These are phyloP conservation scores for Neurospora sp. DNA, from an alignment of 495 filamentous ascomycete species.

Conservation along the genomic window DNA sequence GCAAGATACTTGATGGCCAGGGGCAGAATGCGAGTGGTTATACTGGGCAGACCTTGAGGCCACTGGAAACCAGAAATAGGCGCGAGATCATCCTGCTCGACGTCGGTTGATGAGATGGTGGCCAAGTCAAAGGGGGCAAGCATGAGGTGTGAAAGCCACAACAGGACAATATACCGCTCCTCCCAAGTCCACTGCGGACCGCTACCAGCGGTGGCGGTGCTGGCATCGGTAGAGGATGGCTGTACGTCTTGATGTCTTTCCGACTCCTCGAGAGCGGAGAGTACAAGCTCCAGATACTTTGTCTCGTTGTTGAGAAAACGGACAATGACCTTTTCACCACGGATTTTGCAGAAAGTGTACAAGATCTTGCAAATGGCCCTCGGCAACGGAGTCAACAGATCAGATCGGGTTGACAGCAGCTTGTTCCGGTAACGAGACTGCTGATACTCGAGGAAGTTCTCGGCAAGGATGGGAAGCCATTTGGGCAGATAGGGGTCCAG, in stretches of 20 bases:
- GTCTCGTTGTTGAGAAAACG: slow-evolving; percentile 86
- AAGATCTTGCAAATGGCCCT: slow-evolving; percentile 67
- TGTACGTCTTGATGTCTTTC: slow-evolving; percentile 10
- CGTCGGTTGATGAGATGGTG: slow-evolving; percentile 60
- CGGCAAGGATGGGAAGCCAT: slow-evolving; percentile 61
- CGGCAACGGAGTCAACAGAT: slow-evolving; percentile 46
- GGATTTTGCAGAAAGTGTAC: slow-evolving; percentile 88
- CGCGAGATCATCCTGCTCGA: slow-evolving; percentile 25
- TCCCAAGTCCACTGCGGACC: slow-evolving; percentile 56
- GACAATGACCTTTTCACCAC: slow-evolving; percentile 84
- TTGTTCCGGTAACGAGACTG: slow-evolving; percentile 26
- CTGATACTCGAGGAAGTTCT: slow-evolving; percentile 63
- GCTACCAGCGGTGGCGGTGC: slow-evolving; percentile 1
- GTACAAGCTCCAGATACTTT: slow-evolving; percentile 65
- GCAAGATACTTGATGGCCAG: slow-evolving; percentile 62
- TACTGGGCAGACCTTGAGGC: slow-evolving; percentile 49
- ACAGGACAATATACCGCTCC: slow-evolving; percentile 74
- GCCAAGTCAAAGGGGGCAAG: slow-evolving; percentile 88
- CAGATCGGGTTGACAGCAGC: slow-evolving; percentile 21
- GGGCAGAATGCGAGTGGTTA: slow-evolving; percentile 58
- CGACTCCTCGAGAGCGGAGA: slow-evolving; percentile 51
- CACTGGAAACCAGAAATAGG: slow-evolving; percentile 31
- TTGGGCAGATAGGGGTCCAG: slow-evolving; percentile 77
- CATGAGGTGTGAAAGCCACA: slow-evolving; percentile 89
- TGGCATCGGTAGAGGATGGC: not conserved